Percentiles rank a stretch among this genome's conserved stretches.
Conservation (phyloP, 2,329 filamentous ascomycete genomes). For the Neurospora crassa region DNA sequence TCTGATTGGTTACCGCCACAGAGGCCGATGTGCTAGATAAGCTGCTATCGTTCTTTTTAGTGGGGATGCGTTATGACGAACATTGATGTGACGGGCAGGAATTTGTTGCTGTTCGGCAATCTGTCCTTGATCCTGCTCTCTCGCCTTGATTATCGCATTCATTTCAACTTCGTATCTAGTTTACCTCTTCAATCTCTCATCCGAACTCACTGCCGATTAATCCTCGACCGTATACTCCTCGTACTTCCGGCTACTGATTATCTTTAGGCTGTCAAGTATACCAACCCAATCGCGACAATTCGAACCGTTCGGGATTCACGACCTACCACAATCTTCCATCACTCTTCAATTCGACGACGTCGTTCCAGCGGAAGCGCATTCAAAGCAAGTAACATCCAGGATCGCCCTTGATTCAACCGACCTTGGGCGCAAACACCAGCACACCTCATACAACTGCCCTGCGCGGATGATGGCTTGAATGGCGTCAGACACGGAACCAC, state of each 20-base stretch:
- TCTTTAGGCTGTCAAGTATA: background rate
- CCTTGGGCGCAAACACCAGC: background rate
- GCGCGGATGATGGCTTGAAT: constrained; percentile 10
- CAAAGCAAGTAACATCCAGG: background rate
- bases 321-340: background rate
- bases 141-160: background rate
- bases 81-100: background rate
- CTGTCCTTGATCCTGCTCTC: background rate
- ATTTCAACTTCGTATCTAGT: background rate
- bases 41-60: background rate
- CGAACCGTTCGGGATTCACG: background rate
- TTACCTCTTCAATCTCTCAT: background rate
- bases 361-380: background rate
- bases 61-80: background rate
- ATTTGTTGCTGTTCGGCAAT: background rate
- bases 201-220: background rate
- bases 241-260: background rate
- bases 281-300: background rate
- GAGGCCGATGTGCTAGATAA: background rate
- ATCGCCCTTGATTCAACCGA: background rate
- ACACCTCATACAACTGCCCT: background rate
- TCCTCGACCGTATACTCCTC: background rate
- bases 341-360: background rate
- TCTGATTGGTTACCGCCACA: background rate
- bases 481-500: constrained; percentile 8